Percentiles rank a stretch among this genome's conserved stretches.
phyloP scores from a whole-genome alignment of 2,329 filamentous ascomycete species.

The Hawksworthiomyces lignivorus region DNA sequence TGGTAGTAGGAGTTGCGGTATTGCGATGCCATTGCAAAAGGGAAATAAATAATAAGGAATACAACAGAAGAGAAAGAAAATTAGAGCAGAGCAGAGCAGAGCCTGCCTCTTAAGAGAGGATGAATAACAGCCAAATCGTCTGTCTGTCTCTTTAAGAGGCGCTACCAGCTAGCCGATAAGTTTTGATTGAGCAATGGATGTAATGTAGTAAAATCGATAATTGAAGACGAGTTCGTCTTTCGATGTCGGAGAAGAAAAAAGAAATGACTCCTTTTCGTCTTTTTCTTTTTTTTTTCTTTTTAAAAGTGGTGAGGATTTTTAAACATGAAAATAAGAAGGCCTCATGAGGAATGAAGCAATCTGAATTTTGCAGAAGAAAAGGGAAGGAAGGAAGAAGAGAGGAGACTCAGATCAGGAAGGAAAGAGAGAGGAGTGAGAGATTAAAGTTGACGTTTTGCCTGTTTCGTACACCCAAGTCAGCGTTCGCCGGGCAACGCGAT shows the following conservation, averaged over 20 bases:
- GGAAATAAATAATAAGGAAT: not conserved
- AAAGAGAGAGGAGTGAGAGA: conserved; percentile 4
- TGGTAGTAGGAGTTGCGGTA: conserved; percentile 48
- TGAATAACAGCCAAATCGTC: not conserved
- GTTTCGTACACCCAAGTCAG: conserved; percentile 10
- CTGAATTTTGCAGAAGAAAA: not conserved
- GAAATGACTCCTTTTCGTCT: not conserved
- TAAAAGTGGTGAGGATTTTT: not conserved
- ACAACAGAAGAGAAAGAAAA: not conserved
- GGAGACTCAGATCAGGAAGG: not conserved
- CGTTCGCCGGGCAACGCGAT: conserved; percentile 15
- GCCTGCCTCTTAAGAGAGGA: not conserved
- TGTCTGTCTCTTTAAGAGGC: no score
- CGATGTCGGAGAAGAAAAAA: not conserved
- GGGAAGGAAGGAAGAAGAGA: conserved; percentile 2
- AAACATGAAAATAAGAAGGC: no score
- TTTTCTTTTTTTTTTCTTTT: not conserved
- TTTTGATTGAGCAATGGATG: no score
- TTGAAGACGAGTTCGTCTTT: no score
- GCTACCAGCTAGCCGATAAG: no score
- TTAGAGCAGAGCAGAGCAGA: not conserved
- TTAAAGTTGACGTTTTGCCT: conserved; percentile 14
- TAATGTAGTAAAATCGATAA: no score
- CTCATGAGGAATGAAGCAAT: conserved; percentile 8
- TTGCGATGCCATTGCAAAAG: conserved; percentile 41